These are phyloP conservation scores for Escovopsis sp. DNA, from an alignment of 2,329 filamentous ascomycete genomes.

Conservation along the genomic window DNA sequence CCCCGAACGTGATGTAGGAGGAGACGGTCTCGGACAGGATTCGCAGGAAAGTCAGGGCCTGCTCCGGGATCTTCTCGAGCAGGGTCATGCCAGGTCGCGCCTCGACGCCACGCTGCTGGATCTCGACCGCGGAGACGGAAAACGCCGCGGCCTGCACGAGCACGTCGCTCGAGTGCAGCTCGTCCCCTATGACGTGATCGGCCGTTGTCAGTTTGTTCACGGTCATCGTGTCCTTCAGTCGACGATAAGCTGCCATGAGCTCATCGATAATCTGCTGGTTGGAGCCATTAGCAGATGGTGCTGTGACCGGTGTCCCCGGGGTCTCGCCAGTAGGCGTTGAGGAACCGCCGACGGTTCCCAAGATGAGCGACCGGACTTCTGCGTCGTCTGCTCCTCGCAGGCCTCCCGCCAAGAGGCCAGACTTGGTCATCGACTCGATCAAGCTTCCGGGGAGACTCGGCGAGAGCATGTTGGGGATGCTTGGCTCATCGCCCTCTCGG, in stretches of 20 bases:
- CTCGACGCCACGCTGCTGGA: slow-evolving; percentile 76
- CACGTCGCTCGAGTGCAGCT: slow-evolving; percentile 41
- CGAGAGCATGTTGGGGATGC: slow-evolving; percentile 17
- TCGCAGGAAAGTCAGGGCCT: slow-evolving; percentile 72
- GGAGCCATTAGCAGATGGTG: slow-evolving; percentile 3
- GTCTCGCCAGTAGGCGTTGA: slow-evolving; percentile 22
- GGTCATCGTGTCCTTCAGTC: slow-evolving; percentile 42
- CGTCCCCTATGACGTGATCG: slow-evolving; percentile 23
- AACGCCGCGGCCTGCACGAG: slow-evolving; percentile 58
- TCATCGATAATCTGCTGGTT: slow-evolving; percentile 29
- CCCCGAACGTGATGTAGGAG: slow-evolving; percentile 69
- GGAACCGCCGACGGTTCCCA: slow-evolving; percentile 28
- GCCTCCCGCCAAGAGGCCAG: slow-evolving; percentile 22
- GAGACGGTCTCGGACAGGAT: slow-evolving; percentile 78
- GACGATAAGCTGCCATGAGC: slow-evolving; percentile 44
- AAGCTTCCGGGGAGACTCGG: slow-evolving; percentile 25
- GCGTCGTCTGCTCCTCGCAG: slow-evolving; percentile 17
- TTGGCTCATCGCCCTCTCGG: slow-evolving; percentile 18
- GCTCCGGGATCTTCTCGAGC: slow-evolving; percentile 70
- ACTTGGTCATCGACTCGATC: slow-evolving; percentile 22
- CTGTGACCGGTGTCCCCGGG: slow-evolving; percentile 11
- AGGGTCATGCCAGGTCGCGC: slow-evolving; percentile 59
- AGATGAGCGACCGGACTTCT: slow-evolving; percentile 16
- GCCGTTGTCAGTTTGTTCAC: slow-evolving; percentile 36
- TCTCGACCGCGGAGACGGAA: slow-evolving; percentile 79